A percentile compares a stretch with the other conserved stretches of the same genome.
These are phyloP conservation scores for Didymellaceae sp. DNA, from an alignment of 2,329 filamentous ascomycete species.

Conservation along the genomic window DNA sequence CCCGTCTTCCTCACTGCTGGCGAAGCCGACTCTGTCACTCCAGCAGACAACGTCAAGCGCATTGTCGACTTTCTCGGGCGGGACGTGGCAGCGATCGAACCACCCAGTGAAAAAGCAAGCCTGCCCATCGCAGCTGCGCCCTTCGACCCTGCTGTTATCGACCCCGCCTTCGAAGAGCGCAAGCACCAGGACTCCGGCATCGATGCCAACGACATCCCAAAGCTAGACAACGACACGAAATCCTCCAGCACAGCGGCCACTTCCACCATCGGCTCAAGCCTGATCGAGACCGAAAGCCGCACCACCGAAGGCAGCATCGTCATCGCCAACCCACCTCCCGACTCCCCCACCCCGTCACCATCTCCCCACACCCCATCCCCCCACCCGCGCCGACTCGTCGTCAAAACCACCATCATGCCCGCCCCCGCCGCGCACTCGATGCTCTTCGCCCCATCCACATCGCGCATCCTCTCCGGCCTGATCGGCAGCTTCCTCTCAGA, in stretches of 20 bases:
- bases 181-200: constrained; percentile 46
- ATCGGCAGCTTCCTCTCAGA: constrained; percentile 81
- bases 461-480: constrained; percentile 77
- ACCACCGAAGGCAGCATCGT: constrained; percentile 45
- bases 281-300: constrained; percentile 26
- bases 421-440: constrained; percentile 82
- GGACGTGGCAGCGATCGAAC: constrained; percentile 42
- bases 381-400: constrained; percentile 49
- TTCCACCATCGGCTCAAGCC: constrained; percentile 26
- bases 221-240: constrained; percentile 24
- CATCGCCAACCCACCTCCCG: constrained; percentile 18
- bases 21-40: constrained; percentile 76
- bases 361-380: constrained; percentile 26
- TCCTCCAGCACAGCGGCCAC: constrained; percentile 22
- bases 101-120: constrained; percentile 44
- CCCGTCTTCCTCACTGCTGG: constrained; percentile 83
- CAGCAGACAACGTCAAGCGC: constrained; percentile 71
- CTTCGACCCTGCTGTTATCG: constrained; percentile 45
- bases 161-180: constrained; percentile 29
- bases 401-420: constrained; percentile 75
- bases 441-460: constrained; percentile 78
- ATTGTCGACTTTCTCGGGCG: constrained; percentile 61
- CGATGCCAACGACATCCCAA: constrained; percentile 39
- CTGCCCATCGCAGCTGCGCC: constrained; percentile 60
- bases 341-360: constrained; percentile 4